These are phyloP conservation scores for Salix koriyanagi DNA, from an alignment of 345 rosid genomes.

Conservation along the genomic window DNA sequence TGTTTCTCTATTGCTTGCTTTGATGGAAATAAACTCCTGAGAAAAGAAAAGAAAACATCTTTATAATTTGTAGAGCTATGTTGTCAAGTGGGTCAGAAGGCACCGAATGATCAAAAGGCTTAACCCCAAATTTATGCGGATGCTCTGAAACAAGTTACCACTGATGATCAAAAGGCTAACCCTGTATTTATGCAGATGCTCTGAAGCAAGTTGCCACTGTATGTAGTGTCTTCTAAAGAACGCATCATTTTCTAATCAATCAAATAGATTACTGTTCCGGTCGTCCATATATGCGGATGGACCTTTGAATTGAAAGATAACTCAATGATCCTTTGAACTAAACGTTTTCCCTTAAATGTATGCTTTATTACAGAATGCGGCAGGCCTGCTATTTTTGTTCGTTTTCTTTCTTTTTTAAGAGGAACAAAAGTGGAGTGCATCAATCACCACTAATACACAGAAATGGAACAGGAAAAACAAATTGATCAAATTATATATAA, in stretches of 20 bases:
- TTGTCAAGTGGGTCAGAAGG: neutral
- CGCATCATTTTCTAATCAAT: neutral
- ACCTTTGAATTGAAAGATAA: neutral
- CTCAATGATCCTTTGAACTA: neutral
- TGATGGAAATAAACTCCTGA: slow-evolving; percentile 2
- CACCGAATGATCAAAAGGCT: neutral
- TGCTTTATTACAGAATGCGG: neutral
- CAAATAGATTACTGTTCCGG: neutral
- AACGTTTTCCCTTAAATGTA: neutral
- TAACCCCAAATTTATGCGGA: neutral
- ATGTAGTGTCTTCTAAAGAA: neutral
- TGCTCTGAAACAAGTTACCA: too few species aligned
- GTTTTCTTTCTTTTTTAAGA: neutral
- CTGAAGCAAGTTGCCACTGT: neutral
- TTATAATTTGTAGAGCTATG: neutral
- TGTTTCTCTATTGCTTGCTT: slow-evolving; percentile 15
- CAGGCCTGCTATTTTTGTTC: neutral
- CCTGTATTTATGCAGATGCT: neutral
- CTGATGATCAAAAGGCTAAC: neutral
- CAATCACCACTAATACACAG: neutral
- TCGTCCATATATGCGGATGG: neutral
- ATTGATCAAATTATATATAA: neutral
- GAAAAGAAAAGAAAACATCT: neutral
- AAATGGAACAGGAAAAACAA: neutral
- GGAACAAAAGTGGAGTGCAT: neutral